Evolutionary conservation across 768 basidiomycete species (phyloP), one percentile per base, ranked within the genome.

Genomic region (Phanerodontia chrysosporium): DNA sequence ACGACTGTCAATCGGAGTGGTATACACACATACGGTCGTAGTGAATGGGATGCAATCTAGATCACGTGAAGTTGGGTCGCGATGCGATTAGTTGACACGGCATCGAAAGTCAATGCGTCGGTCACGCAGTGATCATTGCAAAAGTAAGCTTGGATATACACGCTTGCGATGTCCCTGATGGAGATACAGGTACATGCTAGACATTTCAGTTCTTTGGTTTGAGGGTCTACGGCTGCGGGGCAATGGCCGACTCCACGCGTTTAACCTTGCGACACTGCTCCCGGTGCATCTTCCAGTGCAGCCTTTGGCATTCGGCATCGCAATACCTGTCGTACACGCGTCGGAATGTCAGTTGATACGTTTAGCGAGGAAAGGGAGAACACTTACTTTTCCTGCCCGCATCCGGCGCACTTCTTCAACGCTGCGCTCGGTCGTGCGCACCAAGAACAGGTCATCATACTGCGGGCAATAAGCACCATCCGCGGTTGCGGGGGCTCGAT

Each of bases 231-330:
- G n/a, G n/a, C n/a, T n/a, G n/a, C n/a, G n/a, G n/a, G n/a, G n/a
- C n/a, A n/a, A n/a, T n/a, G n/a, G n/a, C 18, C 39, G 39, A 42
- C 8, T 18, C 16, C 8, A 9, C 10, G 39, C 39, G 39, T 42
- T 42, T 42, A 18, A 7, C 16, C 3, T 24, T 48, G 7, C 3
- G 22, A 48, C 56, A 57, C 10, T 48, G 14, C 32, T 16, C 30
- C 21, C 36, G 54, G 25, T 59, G 58, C n/a, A 7, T n/a, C 45
- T 59, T 48, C 58, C 58, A 59, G 32, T 59, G 52, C 6, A 36
- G n/a, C 18, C 30, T 51, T 30, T 58, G 58, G 36, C 58, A 59
- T 48, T 59, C 42, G 21, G 32, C 5, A 21, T 57, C 56, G 46
- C 56, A 57, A 30, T 57, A 57, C 46, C 56, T 57, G 13, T 10